These are phyloP conservation scores for Fusarium euwallaceae DNA, from an alignment of 2,329 filamentous ascomycete species.

Conservation along the genomic window DNA sequence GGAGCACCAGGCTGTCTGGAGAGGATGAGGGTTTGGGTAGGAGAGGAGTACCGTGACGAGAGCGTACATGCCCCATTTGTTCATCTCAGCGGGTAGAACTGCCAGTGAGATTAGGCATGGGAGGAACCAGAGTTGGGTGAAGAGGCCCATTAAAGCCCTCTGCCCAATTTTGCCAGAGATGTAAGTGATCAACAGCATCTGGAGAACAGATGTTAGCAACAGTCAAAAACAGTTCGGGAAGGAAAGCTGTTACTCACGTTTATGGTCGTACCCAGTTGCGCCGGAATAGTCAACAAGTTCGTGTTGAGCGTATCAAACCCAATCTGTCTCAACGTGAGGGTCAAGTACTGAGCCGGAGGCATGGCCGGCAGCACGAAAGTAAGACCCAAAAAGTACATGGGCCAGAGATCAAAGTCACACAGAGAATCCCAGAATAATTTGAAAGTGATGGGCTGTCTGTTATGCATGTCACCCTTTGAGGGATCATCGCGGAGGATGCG, in stretches of 20 bases:
- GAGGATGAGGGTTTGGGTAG: background rate
- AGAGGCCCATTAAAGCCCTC: background rate
- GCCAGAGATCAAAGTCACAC: background rate
- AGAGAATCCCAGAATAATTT: slow-evolving; percentile 55
- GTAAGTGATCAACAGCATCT: background rate
- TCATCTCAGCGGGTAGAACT: background rate
- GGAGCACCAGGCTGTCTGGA: background rate
- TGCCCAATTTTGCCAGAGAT: background rate
- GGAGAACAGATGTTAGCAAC: background rate
- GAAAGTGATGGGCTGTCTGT: slow-evolving; percentile 64
- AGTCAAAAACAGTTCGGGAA: too few species aligned
- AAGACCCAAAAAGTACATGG: background rate
- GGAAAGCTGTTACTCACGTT: background rate
- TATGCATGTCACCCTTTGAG: slow-evolving; percentile 67
- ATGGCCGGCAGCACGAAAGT: background rate
- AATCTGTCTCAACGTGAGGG: background rate
- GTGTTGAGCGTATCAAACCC: background rate
- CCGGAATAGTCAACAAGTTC: background rate
- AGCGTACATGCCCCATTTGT: background rate
- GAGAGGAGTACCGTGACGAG: background rate
- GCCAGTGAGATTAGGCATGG: background rate
- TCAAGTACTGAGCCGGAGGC: background rate
- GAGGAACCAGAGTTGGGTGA: background rate
- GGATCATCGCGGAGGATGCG: slow-evolving; percentile 68
- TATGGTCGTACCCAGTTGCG: background rate